Conservation (phyloP, 257 asterid genomes). For the Nicotiana tabacum region DNA sequence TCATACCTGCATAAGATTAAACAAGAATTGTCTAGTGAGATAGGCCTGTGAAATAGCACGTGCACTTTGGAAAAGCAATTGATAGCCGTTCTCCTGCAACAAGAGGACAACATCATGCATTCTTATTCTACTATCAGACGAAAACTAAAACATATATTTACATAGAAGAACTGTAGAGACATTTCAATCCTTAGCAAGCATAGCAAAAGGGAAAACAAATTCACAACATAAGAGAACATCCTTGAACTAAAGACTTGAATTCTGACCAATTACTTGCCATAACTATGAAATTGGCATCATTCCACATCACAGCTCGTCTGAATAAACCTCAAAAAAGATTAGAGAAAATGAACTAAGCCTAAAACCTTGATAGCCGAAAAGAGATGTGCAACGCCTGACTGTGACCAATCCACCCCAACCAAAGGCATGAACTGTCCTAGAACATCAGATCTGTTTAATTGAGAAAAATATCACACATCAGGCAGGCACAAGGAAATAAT, state of each 20-base stretch:
- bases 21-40: conserved; percentile 58
- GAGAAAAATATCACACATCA: neutral
- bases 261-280: neutral
- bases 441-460: conserved; percentile 60
- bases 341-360: neutral
- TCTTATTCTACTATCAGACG: neutral
- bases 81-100: conserved; percentile 79
- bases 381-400: conserved; percentile 74
- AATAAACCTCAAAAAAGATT: neutral
- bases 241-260: neutral
- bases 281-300: neutral
- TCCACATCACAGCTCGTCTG: neutral
- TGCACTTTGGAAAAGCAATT: conserved; percentile 71
- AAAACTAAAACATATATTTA: neutral
- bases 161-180: neutral
- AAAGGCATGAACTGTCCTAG: conserved; percentile 85
- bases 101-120: conserved; percentile 8
- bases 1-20: conserved; percentile 65
- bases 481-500: neutral
- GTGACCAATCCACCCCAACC: conserved; percentile 88
- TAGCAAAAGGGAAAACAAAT: neutral
- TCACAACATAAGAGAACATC: neutral
- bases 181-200: neutral
- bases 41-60: conserved; percentile 76
- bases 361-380: conserved; percentile 73